Base-by-base conservation (phyloP, 2,329 filamentous ascomycete species). In the Arachnomyces sp. region DNA sequence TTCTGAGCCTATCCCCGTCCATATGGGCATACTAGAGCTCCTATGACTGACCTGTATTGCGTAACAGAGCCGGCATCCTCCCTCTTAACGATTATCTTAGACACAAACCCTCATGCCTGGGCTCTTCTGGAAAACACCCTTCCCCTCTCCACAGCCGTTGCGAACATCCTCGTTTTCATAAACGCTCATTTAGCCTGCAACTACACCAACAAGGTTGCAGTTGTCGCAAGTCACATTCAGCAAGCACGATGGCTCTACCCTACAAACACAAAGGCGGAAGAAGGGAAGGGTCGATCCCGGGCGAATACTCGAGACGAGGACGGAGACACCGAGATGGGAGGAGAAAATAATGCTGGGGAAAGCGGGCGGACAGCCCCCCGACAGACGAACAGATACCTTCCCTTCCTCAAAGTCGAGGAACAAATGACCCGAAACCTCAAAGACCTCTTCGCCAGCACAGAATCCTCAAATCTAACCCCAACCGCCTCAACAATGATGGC, bases 21-120 rank as follows among this genome's bases (percentile, higher is more conserved):
- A 11, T 2, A 17, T 35, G 14, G 2, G 17, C 32, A 32, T 14
- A 21, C 17, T 35, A 15, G 28, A 30, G n/a, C 31, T 40, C 35
- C 18, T 31, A 18, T 8, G 31, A 41, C 34, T 36, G 16, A 29
- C 17, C 38, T 8, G 44, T 12, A 15, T 17, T 3, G 33, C 42
- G 38, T 47, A 32, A 11, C 47, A 75, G 75, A 72, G 43, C 71
- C 74, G 30, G 67, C 77, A 8, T 86, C 92, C 1, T 94, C 90
- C 11, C 80, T 98, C 28, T 79, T 95, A 38, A 84, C 87, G 51
- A 82, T 98, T 55, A 75, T 98, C 56, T 77, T 98, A 68, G 92
- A 98, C 69, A 95, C 90, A 17, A 98, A 98, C 61, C 92, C 92
- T 2, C 84, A 89, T 53, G 89, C 92, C 53, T 95, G 92, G 92